A percentile compares a stretch with the other conserved stretches of the same genome.
Evolutionary conservation across 1,284 basidiomycete genomes (phyloP).

Genomic region (Malassezia restricta): DNA sequence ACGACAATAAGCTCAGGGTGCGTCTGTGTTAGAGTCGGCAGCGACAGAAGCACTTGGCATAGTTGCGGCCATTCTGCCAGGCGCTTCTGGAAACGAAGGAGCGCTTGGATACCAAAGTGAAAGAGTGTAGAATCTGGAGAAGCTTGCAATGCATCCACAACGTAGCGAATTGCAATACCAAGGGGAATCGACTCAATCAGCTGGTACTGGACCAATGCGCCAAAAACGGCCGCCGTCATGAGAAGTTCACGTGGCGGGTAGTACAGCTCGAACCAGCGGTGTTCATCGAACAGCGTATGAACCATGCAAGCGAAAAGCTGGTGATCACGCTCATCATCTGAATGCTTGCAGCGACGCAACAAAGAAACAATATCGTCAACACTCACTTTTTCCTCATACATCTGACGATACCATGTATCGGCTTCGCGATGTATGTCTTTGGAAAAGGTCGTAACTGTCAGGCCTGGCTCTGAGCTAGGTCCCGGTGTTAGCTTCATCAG

Average conservation of each 20-base stretch:
- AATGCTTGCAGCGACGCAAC: conserved; percentile 72
- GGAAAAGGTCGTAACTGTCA: conserved; percentile 75
- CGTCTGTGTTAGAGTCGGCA: conserved; percentile 73
- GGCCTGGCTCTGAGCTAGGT: conserved; percentile 74
- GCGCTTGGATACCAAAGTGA: conserved; percentile 86
- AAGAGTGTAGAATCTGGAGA: conserved; percentile 83
- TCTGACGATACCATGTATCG: conserved; percentile 88
- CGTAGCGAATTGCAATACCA: conserved; percentile 91
- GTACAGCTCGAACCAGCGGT: conserved; percentile 88
- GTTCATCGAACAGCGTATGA: conserved; percentile 98
- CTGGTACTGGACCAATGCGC: conserved; percentile 84
- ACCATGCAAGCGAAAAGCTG: conserved; percentile 98
- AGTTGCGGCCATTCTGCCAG: conserved; percentile 86
- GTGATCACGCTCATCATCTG: conserved; percentile 70
- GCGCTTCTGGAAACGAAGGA: conserved; percentile 73
- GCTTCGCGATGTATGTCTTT: conserved; percentile 74
- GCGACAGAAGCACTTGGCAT: conserved; percentile 74
- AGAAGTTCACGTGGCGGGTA: conserved; percentile 87
- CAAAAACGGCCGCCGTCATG: conserved; percentile 93
- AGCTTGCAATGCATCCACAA: conserved; percentile 68
- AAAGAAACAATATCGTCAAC: conserved; percentile 86
- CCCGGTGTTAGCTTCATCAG: conserved; percentile 88
- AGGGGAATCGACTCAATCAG: conserved; percentile 90
- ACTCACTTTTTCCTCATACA: conserved; percentile 83
- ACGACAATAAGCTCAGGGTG: conserved; percentile 63